A percentile compares a stretch with the other conserved stretches of the same genome.
Conservation (phyloP, 257 asterid species). For the Solanum rostratum region DNA sequence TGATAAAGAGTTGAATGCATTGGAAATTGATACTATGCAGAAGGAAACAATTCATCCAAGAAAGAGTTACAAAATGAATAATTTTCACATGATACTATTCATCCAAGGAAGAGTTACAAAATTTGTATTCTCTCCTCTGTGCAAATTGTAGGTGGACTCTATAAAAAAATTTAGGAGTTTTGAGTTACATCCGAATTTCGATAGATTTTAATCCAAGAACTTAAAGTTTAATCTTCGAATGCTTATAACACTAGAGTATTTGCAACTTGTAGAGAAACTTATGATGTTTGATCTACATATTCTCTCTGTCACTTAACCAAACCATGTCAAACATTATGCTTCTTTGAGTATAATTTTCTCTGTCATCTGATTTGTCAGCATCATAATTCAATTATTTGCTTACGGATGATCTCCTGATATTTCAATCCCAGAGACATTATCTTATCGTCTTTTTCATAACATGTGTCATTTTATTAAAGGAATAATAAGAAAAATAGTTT, state of each 20-base stretch:
- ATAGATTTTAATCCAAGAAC: not conserved
- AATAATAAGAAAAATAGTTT: not conserved
- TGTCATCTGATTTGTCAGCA: no score
- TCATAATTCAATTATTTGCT: not conserved
- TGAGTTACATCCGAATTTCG: not conserved
- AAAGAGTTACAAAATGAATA: constrained; percentile 99
- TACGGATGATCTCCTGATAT: not conserved
- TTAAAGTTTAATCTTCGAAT: not conserved
- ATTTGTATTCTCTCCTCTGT: constrained; percentile 46
- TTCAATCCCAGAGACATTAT: not conserved
- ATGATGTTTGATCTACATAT: not conserved
- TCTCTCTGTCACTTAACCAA: not conserved
- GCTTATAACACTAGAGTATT: not conserved
- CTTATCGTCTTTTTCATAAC: not conserved
- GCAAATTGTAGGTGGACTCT: no score
- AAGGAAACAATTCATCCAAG: constrained; percentile 97
- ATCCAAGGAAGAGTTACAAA: constrained; percentile 97
- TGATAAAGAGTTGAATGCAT: constrained; percentile 93
- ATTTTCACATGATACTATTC: no score
- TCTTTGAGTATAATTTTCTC: no score
- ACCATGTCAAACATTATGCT: not conserved
- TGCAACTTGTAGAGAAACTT: not conserved
- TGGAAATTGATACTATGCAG: constrained; percentile 98
- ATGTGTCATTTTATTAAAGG: not conserved
- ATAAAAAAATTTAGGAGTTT: not conserved